These are phyloP conservation scores for Aspergillus avenaceus DNA, from an alignment of 495 filamentous ascomycete species.

Conservation along the genomic window DNA sequence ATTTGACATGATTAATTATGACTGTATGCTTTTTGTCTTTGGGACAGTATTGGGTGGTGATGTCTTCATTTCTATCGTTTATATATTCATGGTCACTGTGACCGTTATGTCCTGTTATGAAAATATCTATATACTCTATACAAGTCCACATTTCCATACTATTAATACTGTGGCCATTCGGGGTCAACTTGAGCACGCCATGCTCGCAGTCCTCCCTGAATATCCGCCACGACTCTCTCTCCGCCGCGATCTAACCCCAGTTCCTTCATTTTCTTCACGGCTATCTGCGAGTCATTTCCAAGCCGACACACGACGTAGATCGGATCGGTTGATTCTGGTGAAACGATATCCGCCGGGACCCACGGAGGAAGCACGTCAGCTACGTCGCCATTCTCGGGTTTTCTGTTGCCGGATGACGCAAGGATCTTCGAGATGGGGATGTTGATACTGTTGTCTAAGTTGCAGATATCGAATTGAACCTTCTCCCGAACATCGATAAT, in stretches of 20 bases:
- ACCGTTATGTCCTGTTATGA: background rate
- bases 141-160: background rate
- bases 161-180: constrained; percentile 61
- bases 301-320: constrained; percentile 80
- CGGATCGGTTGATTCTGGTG: constrained; percentile 25
- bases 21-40: constrained; percentile 2
- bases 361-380: constrained; percentile 31
- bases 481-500: constrained; percentile 81
- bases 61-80: background rate
- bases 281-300: constrained; percentile 87
- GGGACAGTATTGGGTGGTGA: background rate
- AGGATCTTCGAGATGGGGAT: constrained; percentile 64
- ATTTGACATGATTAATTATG: constrained; percentile 7
- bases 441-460: constrained; percentile 67
- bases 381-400: constrained; percentile 9
- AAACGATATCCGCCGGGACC: constrained; percentile 33
- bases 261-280: constrained; percentile 66
- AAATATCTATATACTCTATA: background rate
- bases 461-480: constrained; percentile 77
- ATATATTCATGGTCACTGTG: background rate
- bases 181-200: constrained; percentile 78
- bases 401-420: constrained; percentile 14
- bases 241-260: constrained; percentile 55
- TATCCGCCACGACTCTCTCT: constrained; percentile 64
- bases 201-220: constrained; percentile 75